These are phyloP conservation scores for Nigrograna mackinnonii DNA, from an alignment of 2,329 filamentous ascomycete species.

Conservation along the genomic window DNA sequence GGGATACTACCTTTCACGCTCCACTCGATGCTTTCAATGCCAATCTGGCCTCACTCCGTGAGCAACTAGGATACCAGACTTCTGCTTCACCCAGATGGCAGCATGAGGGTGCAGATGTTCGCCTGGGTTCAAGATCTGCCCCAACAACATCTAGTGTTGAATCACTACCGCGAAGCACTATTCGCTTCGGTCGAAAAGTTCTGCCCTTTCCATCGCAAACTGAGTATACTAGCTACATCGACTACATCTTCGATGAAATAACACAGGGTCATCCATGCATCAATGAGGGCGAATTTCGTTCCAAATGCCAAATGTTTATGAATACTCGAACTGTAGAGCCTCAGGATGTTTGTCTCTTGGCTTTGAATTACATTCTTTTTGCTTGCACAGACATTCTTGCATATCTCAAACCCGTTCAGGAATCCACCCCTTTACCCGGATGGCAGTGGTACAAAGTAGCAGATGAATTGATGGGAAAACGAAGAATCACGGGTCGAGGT, in stretches of 20 bases:
- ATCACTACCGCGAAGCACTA: too few species aligned
- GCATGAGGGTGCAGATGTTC: too few species aligned
- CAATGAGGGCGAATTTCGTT: slow-evolving; percentile 30
- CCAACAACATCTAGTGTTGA: too few species aligned
- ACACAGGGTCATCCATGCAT: slow-evolving; percentile 31
- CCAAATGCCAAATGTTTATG: slow-evolving; percentile 25
- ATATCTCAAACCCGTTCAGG: too few species aligned
- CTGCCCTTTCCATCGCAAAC: slow-evolving; percentile 22
- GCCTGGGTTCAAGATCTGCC: too few species aligned
- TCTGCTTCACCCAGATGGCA: too few species aligned
- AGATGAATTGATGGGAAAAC: slow-evolving; percentile 29
- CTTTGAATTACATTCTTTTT: slow-evolving; percentile 34
- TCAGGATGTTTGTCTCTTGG: slow-evolving; percentile 24
- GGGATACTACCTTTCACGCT: too few species aligned
- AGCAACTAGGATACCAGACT: too few species aligned
- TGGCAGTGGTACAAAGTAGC: slow-evolving; percentile 35
- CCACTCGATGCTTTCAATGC: too few species aligned
- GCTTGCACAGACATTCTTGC: slow-evolving; percentile 24
- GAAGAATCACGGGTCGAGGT: slow-evolving; percentile 20
- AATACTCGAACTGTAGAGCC: slow-evolving; percentile 14
- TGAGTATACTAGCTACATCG: slow-evolving; percentile 26
- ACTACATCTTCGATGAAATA: slow-evolving; percentile 30
- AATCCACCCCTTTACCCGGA: slow-evolving; percentile 20
- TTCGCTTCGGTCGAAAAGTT: slow-evolving; percentile 19
- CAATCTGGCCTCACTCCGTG: too few species aligned